Conservation (phyloP, 2,329 filamentous ascomycete genomes). For the Aspergillus quadricinctus region DNA sequence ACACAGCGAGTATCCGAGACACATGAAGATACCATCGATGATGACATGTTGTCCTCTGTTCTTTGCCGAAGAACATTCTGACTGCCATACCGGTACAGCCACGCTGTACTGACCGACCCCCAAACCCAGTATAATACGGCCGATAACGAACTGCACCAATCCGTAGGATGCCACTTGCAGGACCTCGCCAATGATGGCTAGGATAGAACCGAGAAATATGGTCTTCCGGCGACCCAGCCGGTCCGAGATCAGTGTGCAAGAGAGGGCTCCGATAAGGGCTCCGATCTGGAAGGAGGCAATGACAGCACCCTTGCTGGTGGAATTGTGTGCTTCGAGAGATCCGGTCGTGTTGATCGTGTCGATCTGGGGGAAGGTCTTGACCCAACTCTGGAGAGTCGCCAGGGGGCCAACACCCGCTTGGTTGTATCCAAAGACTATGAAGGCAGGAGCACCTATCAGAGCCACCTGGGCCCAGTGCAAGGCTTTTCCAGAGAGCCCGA, state of each 20-base stretch:
- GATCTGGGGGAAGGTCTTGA: slow-evolving; percentile 51
- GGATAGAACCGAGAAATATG: slow-evolving; percentile 42
- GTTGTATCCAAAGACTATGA: slow-evolving; percentile 25
- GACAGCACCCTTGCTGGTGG: slow-evolving; percentile 25
- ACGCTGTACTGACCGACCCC: slow-evolving; percentile 47
- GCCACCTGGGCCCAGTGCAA: slow-evolving; percentile 18
- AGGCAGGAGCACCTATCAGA: slow-evolving; percentile 21
- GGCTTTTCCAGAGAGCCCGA: slow-evolving; percentile 4
- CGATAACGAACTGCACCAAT: slow-evolving; percentile 45
- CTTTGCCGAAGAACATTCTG: slow-evolving; percentile 46
- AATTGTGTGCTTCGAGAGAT: slow-evolving; percentile 14
- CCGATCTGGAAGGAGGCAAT: slow-evolving; percentile 20
- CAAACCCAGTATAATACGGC: slow-evolving; percentile 46
- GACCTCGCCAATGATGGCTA: slow-evolving; percentile 19
- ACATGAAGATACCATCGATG: slow-evolving; percentile 44
- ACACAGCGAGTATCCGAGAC: slow-evolving; percentile 22
- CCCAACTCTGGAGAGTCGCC: slow-evolving; percentile 23
- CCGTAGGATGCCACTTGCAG: slow-evolving; percentile 44
- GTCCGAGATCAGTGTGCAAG: slow-evolving; percentile 35
- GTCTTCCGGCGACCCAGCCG: slow-evolving; percentile 45
- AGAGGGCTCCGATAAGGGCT: slow-evolving; percentile 19
- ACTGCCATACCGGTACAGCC: slow-evolving; percentile 48
- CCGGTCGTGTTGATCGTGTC: slow-evolving; percentile 41
- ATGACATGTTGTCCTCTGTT: slow-evolving; percentile 47
- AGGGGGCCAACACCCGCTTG: slow-evolving; percentile 21